phyloP scores from a whole-genome alignment of 345 rosid species.

The Lenwebbia sp. region DNA sequence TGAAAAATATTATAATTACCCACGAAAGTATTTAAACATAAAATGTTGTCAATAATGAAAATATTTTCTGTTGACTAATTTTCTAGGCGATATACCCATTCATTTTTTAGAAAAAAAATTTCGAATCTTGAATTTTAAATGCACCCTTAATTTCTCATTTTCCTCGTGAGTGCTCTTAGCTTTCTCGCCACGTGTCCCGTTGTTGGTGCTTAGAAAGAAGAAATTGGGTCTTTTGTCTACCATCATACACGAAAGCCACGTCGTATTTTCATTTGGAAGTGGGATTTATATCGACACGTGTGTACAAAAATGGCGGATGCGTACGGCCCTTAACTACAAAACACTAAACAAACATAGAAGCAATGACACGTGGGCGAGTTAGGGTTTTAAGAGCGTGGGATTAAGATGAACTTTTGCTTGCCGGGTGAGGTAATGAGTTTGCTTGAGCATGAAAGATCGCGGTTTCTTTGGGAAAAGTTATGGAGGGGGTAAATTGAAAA shows the following conservation, averaged over 20 bases:
- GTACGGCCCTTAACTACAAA: not conserved
- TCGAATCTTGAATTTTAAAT: no score
- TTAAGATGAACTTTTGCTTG: not conserved
- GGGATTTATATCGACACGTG: not conserved
- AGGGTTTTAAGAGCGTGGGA: not conserved
- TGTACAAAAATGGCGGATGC: not conserved
- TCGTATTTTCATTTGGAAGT: not conserved
- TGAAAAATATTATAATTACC: no score
- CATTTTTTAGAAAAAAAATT: no score
- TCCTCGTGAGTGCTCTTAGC: not conserved
- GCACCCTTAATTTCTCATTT: no score
- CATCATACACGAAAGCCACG: not conserved
- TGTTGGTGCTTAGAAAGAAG: not conserved
- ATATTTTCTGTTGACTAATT: no score
- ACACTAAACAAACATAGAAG: no score
- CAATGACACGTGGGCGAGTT: not conserved
- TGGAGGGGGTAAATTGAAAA: not conserved
- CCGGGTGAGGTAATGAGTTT: not conserved
- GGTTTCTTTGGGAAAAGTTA: not conserved
- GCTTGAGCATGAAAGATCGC: not conserved
- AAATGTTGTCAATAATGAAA: no score
- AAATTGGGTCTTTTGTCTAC: not conserved
- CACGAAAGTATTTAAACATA: no score
- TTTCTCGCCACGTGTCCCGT: not conserved
- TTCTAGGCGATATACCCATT: no score